Conservation (phyloP, 208 protist species). For the Tritrichomonas musculus region DNA sequence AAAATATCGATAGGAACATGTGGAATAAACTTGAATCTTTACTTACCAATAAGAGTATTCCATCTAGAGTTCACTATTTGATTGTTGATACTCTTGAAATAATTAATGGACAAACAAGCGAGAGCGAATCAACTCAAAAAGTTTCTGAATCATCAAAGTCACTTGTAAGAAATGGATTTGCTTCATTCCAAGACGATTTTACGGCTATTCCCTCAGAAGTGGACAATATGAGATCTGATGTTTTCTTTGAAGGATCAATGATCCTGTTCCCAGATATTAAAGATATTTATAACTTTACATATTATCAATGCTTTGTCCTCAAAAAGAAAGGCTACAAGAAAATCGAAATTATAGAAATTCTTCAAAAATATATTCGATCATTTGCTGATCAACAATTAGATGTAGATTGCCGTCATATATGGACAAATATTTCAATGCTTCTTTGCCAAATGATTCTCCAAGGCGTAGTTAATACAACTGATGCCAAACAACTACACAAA, state of each 20-base stretch:
- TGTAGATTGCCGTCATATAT: neutral
- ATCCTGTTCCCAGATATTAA: neutral
- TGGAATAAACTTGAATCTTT: neutral
- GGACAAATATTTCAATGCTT: neutral
- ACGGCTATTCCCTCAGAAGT: neutral
- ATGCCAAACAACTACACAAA: neutral
- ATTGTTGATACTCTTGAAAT: neutral
- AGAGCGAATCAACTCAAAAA: neutral
- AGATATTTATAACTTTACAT: neutral
- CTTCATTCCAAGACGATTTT: neutral
- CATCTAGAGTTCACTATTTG: neutral
- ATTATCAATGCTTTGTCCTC: neutral
- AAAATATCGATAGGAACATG: neutral
- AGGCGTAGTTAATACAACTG: neutral
- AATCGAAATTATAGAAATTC: neutral
- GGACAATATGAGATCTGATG: neutral
- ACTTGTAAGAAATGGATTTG: neutral
- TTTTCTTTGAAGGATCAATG: neutral
- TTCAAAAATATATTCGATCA: neutral
- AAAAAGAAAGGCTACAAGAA: too few species aligned
- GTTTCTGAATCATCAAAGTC: neutral
- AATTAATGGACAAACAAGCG: neutral
- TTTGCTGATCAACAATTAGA: neutral
- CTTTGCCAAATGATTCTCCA: neutral
- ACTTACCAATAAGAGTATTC: neutral